Base-by-base conservation (phyloP, 176 grass and related monocot species). In the Oryza officinalis region DNA sequence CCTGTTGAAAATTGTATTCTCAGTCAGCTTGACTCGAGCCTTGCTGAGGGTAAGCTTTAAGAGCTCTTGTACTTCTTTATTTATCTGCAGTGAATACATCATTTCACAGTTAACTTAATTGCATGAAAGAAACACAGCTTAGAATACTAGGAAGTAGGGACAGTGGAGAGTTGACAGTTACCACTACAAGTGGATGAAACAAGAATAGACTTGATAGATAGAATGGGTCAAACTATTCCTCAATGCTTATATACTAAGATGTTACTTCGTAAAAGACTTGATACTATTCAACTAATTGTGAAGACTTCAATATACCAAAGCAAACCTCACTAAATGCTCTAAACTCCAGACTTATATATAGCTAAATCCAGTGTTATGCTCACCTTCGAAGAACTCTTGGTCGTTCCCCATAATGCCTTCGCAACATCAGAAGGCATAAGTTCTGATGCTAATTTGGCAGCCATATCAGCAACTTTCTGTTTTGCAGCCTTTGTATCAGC, bases 401-500 rank as follows among this genome's bases (percentile, higher is more conserved):
- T 89, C 40, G 90, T 85, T 69, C 93, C 89, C 87, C 91, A 93
- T 47, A 98, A 82, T 50, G 91, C 85, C 44, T 91, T 95, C 13
- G 87, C 93, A 3, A 95, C 86, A 88, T 98, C 96, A 83, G 91
- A 86, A 3, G 91, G 89, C 96, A 91, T 98, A 81, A 98, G 93
- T 81, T 92, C 96, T 32, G 90, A 98, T 40, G 89, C 87, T 43
- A 89, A 86, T 76, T 98, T 90, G 69, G 89, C 80, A 75, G 88
- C 83, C 73, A 97, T 86, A 89, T 91, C 92, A 20, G 88, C 92
- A 68, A 90, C 89, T 79, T 83, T 91, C 64, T 90, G 81, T 80
- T 86, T 89, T 75, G 88, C 87, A 65, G 86, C 83, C 69, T 93
- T 93, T 83, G 86, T 90, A 87, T 91, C 78, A 67, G 43, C 61